Conservation (phyloP, 2,329 filamentous ascomycete species). For the Aspergillus oerlinghausenensis region DNA sequence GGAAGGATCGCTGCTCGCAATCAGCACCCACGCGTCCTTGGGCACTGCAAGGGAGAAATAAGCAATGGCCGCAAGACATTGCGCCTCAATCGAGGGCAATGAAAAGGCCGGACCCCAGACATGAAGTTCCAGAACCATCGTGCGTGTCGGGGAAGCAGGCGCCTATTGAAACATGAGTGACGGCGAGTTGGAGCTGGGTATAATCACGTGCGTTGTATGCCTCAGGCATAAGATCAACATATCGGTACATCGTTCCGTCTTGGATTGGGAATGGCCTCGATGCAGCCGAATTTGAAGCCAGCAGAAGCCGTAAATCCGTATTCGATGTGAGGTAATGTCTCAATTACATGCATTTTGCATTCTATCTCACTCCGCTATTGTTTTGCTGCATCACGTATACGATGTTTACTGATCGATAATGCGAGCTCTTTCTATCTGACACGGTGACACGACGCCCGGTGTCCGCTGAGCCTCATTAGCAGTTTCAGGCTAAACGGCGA, state of each 20-base stretch:
- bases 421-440: not conserved
- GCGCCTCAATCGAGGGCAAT: conserved; percentile 83
- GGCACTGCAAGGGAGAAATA: conserved; percentile 65
- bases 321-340: not conserved
- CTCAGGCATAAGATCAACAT: not conserved
- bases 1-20: conserved; percentile 69
- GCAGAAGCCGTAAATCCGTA: not conserved
- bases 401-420: not conserved
- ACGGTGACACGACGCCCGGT: not conserved
- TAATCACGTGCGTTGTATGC: conserved; percentile 18
- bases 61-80: conserved; percentile 79
- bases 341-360: not conserved
- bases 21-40: conserved; percentile 60
- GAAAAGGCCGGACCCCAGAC: conserved; percentile 87
- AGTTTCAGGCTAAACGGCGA: not conserved
- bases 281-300: not conserved
- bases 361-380: not conserved
- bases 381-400: not conserved
- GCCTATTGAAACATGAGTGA: not conserved
- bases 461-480: not conserved
- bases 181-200: conserved; percentile 8
- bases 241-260: not conserved
- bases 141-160: conserved; percentile 13
- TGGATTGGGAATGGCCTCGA: not conserved
- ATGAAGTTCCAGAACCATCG: conserved; percentile 68